Percentiles rank a stretch among this genome's conserved stretches.
phyloP scores from a whole-genome alignment of 176 grass and related monocot species.

The Ananas comosus region DNA sequence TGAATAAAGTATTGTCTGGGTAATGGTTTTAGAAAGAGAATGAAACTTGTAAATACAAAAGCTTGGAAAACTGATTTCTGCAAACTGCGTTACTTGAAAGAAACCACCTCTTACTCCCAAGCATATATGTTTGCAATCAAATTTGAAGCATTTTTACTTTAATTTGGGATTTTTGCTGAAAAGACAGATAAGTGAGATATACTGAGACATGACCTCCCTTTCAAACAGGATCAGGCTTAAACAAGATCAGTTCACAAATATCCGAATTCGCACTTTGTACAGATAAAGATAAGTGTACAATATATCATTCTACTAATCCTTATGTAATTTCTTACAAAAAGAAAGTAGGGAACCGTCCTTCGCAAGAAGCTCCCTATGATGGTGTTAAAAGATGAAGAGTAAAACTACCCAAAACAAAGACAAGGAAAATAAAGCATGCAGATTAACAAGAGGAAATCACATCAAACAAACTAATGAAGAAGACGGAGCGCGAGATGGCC shows the following conservation, averaged over 20 bases:
- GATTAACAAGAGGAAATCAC: background rate
- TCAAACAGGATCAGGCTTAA: background rate
- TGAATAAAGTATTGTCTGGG: no score
- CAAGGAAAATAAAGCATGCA: background rate
- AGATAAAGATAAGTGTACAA: background rate
- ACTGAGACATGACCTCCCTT: no score
- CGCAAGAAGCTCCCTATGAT: background rate
- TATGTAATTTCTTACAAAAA: background rate
- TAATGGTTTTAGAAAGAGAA: no score
- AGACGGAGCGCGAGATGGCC: background rate
- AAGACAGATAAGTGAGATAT: no score
- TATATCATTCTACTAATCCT: background rate
- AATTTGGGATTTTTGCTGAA: no score
- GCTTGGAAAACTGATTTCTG: no score
- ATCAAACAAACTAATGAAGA: slow-evolving; percentile 13
- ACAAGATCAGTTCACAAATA: background rate
- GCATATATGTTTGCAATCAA: no score
- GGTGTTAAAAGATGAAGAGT: background rate
- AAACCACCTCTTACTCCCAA: no score
- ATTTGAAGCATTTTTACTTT: no score
- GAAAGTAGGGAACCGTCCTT: background rate
- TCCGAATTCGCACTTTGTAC: background rate
- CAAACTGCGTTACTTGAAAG: no score
- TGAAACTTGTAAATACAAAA: no score
- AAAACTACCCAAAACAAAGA: no score